These are phyloP conservation scores for Moesziomyces antarcticus DNA, from an alignment of 1,284 basidiomycete species.

Conservation along the genomic window DNA sequence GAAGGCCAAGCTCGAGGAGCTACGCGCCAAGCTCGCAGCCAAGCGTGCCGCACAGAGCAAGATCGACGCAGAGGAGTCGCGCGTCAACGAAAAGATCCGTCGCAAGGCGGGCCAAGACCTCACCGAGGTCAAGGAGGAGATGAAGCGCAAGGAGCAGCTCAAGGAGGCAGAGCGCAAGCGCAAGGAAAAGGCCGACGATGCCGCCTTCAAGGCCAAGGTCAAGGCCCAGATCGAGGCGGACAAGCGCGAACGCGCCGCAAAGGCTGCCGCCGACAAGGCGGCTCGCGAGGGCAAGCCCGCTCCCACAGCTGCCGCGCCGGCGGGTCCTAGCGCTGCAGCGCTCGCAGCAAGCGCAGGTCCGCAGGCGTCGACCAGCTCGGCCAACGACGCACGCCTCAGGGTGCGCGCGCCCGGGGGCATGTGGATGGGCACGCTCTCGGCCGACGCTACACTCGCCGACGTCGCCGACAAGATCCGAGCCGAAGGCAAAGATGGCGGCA, in stretches of 20 bases:
- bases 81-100: constrained; percentile 65
- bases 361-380: constrained; percentile 34
- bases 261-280: constrained; percentile 63
- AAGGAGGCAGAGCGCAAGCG: constrained; percentile 64
- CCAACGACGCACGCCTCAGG: constrained; percentile 60
- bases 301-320: constrained; percentile 11
- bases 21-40: constrained; percentile 59
- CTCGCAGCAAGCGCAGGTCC: constrained; percentile 37
- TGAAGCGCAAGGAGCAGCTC: constrained; percentile 64
- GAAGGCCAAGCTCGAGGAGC: constrained; percentile 80
- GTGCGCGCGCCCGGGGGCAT: constrained; percentile 59
- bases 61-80: constrained; percentile 55
- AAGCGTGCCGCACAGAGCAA: constrained; percentile 61
- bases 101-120: constrained; percentile 66
- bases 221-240: constrained; percentile 66
- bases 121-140: constrained; percentile 55
- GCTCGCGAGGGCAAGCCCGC: constrained; percentile 47
- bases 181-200: constrained; percentile 60
- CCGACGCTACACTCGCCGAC: constrained; percentile 54
- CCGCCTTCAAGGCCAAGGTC: constrained; percentile 60
- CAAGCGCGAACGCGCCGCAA: constrained; percentile 63
- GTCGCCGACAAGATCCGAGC: constrained; percentile 49
- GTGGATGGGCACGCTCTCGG: constrained; percentile 62
- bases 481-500: constrained; percentile 54
- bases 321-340: constrained; percentile 36